These are phyloP conservation scores for Toxicodendron radicans DNA, from an alignment of 345 rosid genomes.

Conservation along the genomic window DNA sequence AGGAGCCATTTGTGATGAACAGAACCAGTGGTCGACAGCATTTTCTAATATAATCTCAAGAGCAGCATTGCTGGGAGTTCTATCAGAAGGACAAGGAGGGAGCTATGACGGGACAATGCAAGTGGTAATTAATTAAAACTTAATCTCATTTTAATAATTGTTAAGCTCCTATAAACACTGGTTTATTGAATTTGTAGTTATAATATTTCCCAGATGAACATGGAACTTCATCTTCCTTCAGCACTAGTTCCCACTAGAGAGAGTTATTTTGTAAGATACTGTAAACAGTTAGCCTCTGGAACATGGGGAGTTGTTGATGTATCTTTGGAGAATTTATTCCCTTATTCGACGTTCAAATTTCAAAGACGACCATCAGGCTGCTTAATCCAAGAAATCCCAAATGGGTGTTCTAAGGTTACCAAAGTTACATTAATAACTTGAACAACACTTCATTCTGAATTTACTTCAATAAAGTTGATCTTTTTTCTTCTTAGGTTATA, in stretches of 20 bases:
- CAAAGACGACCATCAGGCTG: slow-evolving; percentile 56
- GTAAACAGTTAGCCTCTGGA: slow-evolving; percentile 22
- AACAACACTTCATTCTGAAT: not conserved
- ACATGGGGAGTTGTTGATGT: slow-evolving; percentile 60
- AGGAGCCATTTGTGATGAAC: slow-evolving; percentile 3
- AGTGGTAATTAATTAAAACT: slow-evolving; percentile 40
- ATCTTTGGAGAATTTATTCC: slow-evolving; percentile 45
- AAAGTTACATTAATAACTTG: too few relatives aligned
- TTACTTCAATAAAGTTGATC: not conserved
- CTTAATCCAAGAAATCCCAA: slow-evolving; percentile 34
- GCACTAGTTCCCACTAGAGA: slow-evolving; percentile 42
- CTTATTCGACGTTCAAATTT: slow-evolving; percentile 21
- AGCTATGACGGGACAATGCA: slow-evolving; percentile 37
- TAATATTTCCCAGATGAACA: slow-evolving; percentile 32
- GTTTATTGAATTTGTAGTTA: not conserved
- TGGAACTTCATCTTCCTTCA: slow-evolving; percentile 48
- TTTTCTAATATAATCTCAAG: slow-evolving; percentile 45
- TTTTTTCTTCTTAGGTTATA: slow-evolving; percentile 32
- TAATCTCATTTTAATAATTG: too few relatives aligned
- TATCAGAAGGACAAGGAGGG: slow-evolving; percentile 29
- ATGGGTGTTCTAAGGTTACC: slow-evolving; percentile 38
- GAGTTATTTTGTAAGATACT: slow-evolving; percentile 44
- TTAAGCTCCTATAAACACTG: too few relatives aligned
- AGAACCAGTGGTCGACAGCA: slow-evolving; percentile 43
- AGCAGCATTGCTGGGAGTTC: slow-evolving; percentile 34